Evolutionary conservation across 2,329 filamentous ascomycete species (phyloP), one percentile per base, ranked within the genome.

Genomic region (Aspergillus costaricaensis): DNA sequence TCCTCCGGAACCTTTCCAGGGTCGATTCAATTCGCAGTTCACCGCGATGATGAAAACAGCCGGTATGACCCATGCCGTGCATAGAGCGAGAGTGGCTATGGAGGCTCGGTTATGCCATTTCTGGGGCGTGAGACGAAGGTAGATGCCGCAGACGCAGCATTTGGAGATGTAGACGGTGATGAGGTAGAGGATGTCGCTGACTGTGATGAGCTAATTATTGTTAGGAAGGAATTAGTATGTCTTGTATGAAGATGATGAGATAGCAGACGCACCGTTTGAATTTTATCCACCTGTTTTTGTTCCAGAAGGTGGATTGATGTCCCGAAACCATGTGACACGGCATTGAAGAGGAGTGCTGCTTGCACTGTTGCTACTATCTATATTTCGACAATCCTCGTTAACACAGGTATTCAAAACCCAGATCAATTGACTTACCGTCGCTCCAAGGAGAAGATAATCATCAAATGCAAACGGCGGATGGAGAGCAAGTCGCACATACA

Each of bases 121-220:
- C 27, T 79, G 74, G 6, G 79, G 79, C 3, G 80, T 80, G 15
- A 83, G 70, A 5, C 80, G 79, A 19, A 80, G 68, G 56, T 80
- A 77, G 10, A 83, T 75, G 15, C 78, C 72, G 5, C 77, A 71
- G 39, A 81, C 78, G 15, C 71, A 72, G 56, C 68, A 71, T 65
- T 73, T 73, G 17, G 67, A 72, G 38, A 81, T 69, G 61, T 77
- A 80, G 19, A 81, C 63, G 1, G 75, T 72, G 32, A 79, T 43
- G 44, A 82, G 63, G 55, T 77, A 79, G 57, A 83, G 70, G n/a
- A 81, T 67, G 60, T 83, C 74, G 57, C 66, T 74, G 43, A 73
- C 68, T 57, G 76, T 77, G 36, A 76, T 49, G 25, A 72, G 64
- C 70, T 72, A 55, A 27, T 6, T 39, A 8, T 47, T 61, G 60